Evolutionary conservation across 1,139 yeast genomes (phyloP), one percentile per base, ranked within the genome.

Genomic region (Tardiomyces depauwii): DNA sequence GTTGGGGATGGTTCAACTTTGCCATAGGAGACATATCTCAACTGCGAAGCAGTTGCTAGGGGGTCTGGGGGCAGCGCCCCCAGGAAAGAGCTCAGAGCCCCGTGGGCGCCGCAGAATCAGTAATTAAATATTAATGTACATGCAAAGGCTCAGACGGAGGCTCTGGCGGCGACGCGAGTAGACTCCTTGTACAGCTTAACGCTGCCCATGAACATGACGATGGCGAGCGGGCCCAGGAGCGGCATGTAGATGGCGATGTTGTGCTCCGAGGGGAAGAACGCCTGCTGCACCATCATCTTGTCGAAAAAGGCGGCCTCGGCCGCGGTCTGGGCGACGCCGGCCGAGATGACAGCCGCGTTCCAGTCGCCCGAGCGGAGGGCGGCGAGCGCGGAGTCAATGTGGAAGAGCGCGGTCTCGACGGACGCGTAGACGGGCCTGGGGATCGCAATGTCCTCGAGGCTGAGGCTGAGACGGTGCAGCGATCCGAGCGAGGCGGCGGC

Each of bases 261-360:
- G 61, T 91, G 97, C 59, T 89, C 96, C 53, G 86, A 89, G 0
- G 97, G 97, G 70, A 89, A 88, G 58, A 84, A 88, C 43, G 84
- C 85, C 59, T 89, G 96, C 58, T 87, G 95, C 9, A 89, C 91
- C 95, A 91, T 89, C 63, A 83, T 89, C 56, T 85, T 84, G 54
- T 89, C 95, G 62, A 89, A 91, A 58, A 91, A 89, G 0, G 96
- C 96, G 39, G 70, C 68, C 56, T 87, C 84, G 1, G 94, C 79
- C 33, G 68, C 63, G 40, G 67, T 62, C 28, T 77, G 69, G 7
- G 91, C 78, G 18, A 63, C 58, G 13, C 81, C 77, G 0, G 95
- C 78, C 19, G 67, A 61, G 1, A 65, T 54, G 53, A 80, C 71
- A 0, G 89, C 80, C 5, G 50, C 51, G 19, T 63, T 62, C 67